Base-by-base conservation (phyloP, 192 early-diverging fungal species). In the Coemansia sp. region DNA sequence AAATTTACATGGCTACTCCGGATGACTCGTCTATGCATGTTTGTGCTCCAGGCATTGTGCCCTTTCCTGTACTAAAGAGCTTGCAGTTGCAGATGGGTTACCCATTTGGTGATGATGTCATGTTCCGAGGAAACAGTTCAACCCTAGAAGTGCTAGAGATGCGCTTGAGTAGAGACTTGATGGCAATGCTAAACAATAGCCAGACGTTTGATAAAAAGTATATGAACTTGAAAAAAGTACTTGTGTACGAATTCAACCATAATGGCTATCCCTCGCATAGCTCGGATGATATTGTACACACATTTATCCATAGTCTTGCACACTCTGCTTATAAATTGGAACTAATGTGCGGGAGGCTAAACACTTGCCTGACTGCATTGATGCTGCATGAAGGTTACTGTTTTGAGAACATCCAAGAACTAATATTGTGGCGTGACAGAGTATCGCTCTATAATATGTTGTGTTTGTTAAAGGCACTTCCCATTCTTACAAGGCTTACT, bases 111-210 rank as follows among this genome's bases (percentile, higher is more conserved):
- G 51, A 67, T 44, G 65, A 67, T 58, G 53, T 41, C 8, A 23
- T 67, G 36, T 67, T 67, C 25, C 38, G 65, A 36, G 65, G 65
- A n/a, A 67, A 67, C 25, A 42, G 32, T 17, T 17, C 25, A 2
- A 58, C 65, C n/a, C 12, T 67, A 23, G 65, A 67, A 23, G 19
- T 17, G 12, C n/a, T 67, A 4, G 17, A 37, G 5, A 21, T 60
- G 3, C 9, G 19, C 5, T 2, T 60, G n/a, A 17, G 19, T 11
- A 7, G 17, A 3, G 58, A 60, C 2, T n/a, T 7, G 7, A 19
- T 38, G 19, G 11, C 5, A 37, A 60, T 38, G 32, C 32, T 60
- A n/a, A 19, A 11, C 11, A 60, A n/a, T 7, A 38, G 34, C 7
- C 32, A 36, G 3, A n/a, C 19, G 5, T 60, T 60, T 60, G 7